Percentiles rank a stretch among this genome's conserved stretches.
These are phyloP conservation scores for Candida dajiaensis DNA, from an alignment of 805 yeast genomes.

Conservation along the genomic window DNA sequence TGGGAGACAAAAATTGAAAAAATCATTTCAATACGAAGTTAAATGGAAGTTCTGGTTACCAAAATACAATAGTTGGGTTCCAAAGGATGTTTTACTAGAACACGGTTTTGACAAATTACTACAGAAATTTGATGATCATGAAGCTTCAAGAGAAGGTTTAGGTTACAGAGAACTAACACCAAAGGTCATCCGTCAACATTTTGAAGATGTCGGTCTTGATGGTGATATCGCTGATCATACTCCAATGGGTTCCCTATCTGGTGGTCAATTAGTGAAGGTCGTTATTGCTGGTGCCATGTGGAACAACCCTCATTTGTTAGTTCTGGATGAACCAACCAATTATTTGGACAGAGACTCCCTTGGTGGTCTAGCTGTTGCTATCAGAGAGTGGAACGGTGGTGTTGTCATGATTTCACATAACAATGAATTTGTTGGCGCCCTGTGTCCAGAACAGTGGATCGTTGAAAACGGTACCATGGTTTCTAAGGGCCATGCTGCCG, in stretches of 20 bases:
- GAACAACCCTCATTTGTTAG: conserved; percentile 97
- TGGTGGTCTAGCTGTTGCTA: conserved; percentile 96
- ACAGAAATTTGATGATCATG: conserved; percentile 97
- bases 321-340: conserved; percentile 96
- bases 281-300: conserved; percentile 99
- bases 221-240: conserved; percentile 99
- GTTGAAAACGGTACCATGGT: conserved; percentile 89
- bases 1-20: conserved; percentile 95
- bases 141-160: conserved; percentile 97
- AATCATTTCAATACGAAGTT: conserved; percentile 92
- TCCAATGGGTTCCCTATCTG: conserved; percentile 92
- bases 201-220: conserved; percentile 94
- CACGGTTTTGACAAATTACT: conserved; percentile 87
- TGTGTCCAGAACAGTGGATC: conserved; percentile 98
- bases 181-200: conserved; percentile 89
- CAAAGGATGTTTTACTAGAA: conserved; percentile 73
- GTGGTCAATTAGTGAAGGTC: conserved; percentile 97
- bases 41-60: conserved; percentile 94
- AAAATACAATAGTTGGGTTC: conserved; percentile 88
- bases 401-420: conserved; percentile 98
- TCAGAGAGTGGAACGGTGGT: conserved; percentile 97
- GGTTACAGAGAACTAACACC: conserved; percentile 95
- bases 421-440: conserved; percentile 92
- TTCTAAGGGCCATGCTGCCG: conserved; percentile 71
- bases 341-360: conserved; percentile 96